Conservation (phyloP, 306 rosid species). For the Vigna unguiculata region DNA sequence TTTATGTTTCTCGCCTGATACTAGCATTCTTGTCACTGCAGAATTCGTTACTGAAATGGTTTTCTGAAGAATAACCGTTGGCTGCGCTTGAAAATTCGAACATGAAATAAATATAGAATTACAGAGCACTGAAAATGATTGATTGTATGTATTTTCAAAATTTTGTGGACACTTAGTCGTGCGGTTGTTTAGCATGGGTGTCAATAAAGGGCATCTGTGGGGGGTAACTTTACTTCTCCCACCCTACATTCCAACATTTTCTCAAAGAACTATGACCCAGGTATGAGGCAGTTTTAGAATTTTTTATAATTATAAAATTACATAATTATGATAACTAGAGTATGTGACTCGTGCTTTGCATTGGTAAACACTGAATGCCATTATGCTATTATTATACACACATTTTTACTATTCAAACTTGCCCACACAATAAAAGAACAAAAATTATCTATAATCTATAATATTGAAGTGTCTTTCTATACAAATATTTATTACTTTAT, state of each 20-base stretch:
- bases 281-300: not conserved
- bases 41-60: slow-evolving; percentile 42
- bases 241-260: not conserved
- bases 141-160: slow-evolving; percentile 34
- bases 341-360: too few relatives aligned
- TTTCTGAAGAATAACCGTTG: slow-evolving; percentile 40
- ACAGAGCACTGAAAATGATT: slow-evolving; percentile 34
- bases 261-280: not conserved
- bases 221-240: slow-evolving; percentile 5
- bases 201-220: slow-evolving; percentile 36
- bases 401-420: too few relatives aligned
- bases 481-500: too few relatives aligned
- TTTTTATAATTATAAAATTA: too few relatives aligned
- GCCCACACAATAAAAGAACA: too few relatives aligned
- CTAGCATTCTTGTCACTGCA: slow-evolving; percentile 2
- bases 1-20: slow-evolving; percentile 32
- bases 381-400: too few relatives aligned
- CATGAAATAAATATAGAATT: slow-evolving; percentile 46
- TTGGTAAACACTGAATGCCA: too few relatives aligned
- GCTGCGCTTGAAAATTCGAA: slow-evolving; percentile 35
- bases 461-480: too few relatives aligned
- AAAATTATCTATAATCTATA: too few relatives aligned
- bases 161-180: slow-evolving; percentile 29
- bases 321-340: too few relatives aligned
- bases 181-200: slow-evolving; percentile 33